Conservation (phyloP, 768 basidiomycete genomes). For the Baorangia bicolor region DNA sequence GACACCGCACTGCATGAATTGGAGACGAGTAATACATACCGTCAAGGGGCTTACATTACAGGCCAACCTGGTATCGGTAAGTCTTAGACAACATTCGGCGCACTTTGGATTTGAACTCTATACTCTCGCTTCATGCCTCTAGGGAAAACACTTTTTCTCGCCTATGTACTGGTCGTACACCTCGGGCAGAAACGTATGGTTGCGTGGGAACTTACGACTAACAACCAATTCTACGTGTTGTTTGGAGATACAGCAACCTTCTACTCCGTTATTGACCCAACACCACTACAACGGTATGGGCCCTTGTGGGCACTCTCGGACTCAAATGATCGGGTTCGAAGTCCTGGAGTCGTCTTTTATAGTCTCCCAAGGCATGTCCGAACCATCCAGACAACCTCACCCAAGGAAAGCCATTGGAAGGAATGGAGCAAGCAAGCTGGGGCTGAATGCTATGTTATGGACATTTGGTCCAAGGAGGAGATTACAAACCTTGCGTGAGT, state of each 20-base stretch:
- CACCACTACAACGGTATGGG: background rate
- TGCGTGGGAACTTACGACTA: background rate
- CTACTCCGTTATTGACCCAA: rapidly evolving
- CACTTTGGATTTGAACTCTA: no score
- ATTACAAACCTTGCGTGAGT: no score
- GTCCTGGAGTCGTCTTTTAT: background rate
- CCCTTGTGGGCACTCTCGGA: background rate
- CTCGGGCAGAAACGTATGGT: background rate
- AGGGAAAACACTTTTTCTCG: slow-evolving; percentile 4
- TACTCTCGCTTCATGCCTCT: background rate
- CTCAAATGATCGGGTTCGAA: background rate
- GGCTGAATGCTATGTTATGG: no score
- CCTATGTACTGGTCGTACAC: background rate
- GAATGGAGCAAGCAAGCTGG: no score
- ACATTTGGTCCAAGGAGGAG: no score
- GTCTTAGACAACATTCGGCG: no score
- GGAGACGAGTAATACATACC: background rate
- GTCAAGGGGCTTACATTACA: no score
- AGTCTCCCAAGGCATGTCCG: rapidly evolving
- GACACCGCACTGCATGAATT: background rate
- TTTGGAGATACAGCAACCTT: background rate
- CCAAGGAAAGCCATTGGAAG: no score
- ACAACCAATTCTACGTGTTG: background rate
- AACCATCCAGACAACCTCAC: background rate
- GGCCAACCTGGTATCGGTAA: no score